Evolutionary conservation across 768 basidiomycete species (phyloP).

Genomic region (Pisolithus albus): DNA sequence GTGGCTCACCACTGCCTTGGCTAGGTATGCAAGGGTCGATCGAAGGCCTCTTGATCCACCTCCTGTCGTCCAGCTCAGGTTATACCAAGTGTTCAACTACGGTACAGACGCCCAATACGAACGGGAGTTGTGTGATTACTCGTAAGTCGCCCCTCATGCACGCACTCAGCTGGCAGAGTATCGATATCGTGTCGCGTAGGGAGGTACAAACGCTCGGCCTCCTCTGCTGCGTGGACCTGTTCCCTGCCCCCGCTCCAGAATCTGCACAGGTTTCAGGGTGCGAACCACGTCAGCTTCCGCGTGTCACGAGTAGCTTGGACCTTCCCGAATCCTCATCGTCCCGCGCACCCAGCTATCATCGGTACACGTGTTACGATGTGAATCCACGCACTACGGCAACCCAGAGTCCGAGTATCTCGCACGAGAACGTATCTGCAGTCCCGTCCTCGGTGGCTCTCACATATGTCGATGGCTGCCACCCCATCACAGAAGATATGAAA

Average conservation of each 20-base stretch:
- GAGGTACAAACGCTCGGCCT: constrained; percentile 58
- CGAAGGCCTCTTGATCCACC: constrained; percentile 66
- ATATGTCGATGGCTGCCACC: constrained; percentile 28
- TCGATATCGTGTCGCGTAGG: constrained; percentile 30
- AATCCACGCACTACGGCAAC: constrained; percentile 14
- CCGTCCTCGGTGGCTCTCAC: constrained; percentile 36
- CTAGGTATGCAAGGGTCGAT: constrained; percentile 54
- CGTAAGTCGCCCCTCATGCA: constrained; percentile 29
- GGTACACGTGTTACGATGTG: background rate
- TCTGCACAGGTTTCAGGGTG: background rate
- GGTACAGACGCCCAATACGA: constrained; percentile 37
- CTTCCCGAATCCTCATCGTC: constrained; percentile 1
- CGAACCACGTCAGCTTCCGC: constrained; percentile 9
- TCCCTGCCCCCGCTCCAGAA: constrained; percentile 41
- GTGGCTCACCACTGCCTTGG: constrained; percentile 1
- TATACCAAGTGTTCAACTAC: constrained; percentile 40
- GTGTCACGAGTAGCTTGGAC: constrained; percentile 9
- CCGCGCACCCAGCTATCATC: constrained; percentile 11
- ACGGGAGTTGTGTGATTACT: constrained; percentile 44
- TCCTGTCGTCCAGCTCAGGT: constrained; percentile 46
- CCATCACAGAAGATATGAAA: constrained; percentile 39
- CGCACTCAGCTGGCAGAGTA: background rate
- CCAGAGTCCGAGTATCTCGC: constrained; percentile 7
- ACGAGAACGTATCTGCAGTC: constrained; percentile 6
- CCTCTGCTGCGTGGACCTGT: constrained; percentile 73